Percentiles rank a stretch among this genome's conserved stretches.
phyloP scores from a whole-genome alignment of 257 asterid genomes.

The Lavandula angustifolia region DNA sequence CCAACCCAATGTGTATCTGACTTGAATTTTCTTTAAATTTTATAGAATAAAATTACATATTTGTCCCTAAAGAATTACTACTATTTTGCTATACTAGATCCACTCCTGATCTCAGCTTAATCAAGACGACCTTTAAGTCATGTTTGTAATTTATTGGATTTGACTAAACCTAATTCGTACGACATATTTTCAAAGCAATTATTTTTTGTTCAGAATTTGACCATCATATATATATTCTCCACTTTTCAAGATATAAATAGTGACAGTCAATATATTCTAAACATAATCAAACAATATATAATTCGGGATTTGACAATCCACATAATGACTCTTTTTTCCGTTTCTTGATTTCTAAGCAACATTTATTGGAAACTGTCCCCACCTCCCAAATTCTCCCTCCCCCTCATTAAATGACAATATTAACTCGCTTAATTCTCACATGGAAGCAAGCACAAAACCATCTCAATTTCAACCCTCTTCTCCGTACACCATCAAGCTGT shows the following conservation, averaged over 20 bases:
- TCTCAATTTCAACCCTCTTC: slow-evolving; percentile 45
- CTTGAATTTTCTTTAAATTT: too few species aligned
- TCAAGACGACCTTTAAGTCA: background rate
- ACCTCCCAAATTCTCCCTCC: slow-evolving; percentile 10
- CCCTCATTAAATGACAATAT: slow-evolving; percentile 39
- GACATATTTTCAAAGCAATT: slow-evolving; percentile 16
- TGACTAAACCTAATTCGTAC: slow-evolving; percentile 15
- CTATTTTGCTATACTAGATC: too few species aligned
- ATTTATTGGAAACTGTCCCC: slow-evolving; percentile 57
- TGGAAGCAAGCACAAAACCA: slow-evolving; percentile 52
- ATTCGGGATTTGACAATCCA: slow-evolving; percentile 58
- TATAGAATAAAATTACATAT: too few species aligned
- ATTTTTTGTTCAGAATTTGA: slow-evolving; percentile 31
- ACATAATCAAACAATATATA: slow-evolving; percentile 42
- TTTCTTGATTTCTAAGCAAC: slow-evolving; percentile 87
- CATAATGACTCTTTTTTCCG: slow-evolving; percentile 50
- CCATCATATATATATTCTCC: slow-evolving; percentile 23
- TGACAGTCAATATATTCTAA: slow-evolving; percentile 18
- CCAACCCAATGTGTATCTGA: too few species aligned
- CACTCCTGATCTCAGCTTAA: too few species aligned
- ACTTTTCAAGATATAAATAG: slow-evolving; percentile 34
- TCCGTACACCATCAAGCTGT: slow-evolving; percentile 47
- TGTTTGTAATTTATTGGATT: slow-evolving; percentile 17
- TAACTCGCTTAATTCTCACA: slow-evolving; percentile 55
- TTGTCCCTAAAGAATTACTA: too few species aligned